phyloP scores from a whole-genome alignment of 768 basidiomycete species.

The Rhizopogon vesiculosus region DNA sequence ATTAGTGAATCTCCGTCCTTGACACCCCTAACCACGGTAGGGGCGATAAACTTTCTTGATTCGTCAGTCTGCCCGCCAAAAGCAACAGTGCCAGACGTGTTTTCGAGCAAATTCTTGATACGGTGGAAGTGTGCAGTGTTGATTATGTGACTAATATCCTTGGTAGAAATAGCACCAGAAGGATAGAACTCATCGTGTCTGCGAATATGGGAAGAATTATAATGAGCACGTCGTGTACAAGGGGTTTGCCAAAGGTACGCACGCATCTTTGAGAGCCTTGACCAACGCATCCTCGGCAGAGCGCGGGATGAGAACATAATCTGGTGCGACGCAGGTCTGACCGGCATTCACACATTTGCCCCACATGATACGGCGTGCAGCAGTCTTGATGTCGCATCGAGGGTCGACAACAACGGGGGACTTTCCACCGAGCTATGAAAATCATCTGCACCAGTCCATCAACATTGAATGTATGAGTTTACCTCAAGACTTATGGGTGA shows the following conservation, averaged over 20 bases:
- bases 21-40: slow-evolving; percentile 68
- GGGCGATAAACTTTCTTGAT: slow-evolving; percentile 58
- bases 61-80: slow-evolving; percentile 61
- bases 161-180: slow-evolving; percentile 35
- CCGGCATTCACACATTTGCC: slow-evolving; percentile 78
- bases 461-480: slow-evolving; percentile 2
- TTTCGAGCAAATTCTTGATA: slow-evolving; percentile 57
- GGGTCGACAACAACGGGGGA: slow-evolving; percentile 74
- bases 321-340: slow-evolving; percentile 67
- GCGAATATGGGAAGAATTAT: neutral
- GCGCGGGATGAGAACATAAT: slow-evolving; percentile 45
- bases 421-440: slow-evolving; percentile 60
- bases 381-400: slow-evolving; percentile 55
- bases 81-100: slow-evolving; percentile 60
- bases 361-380: slow-evolving; percentile 75
- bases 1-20: slow-evolving; percentile 64
- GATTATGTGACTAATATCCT: slow-evolving; percentile 49
- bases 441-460: neutral
- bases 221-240: neutral
- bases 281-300: slow-evolving; percentile 34
- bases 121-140: slow-evolving; percentile 51
- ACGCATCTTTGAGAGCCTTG: slow-evolving; percentile 39
- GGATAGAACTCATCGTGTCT: slow-evolving; percentile 34
- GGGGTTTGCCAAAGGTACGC: slow-evolving; percentile 12
- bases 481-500: slow-evolving; percentile 65